Evolutionary conservation across 305 asterid species (phyloP), one percentile per base, ranked within the genome.

Genomic region (Rubia tinctorum): DNA sequence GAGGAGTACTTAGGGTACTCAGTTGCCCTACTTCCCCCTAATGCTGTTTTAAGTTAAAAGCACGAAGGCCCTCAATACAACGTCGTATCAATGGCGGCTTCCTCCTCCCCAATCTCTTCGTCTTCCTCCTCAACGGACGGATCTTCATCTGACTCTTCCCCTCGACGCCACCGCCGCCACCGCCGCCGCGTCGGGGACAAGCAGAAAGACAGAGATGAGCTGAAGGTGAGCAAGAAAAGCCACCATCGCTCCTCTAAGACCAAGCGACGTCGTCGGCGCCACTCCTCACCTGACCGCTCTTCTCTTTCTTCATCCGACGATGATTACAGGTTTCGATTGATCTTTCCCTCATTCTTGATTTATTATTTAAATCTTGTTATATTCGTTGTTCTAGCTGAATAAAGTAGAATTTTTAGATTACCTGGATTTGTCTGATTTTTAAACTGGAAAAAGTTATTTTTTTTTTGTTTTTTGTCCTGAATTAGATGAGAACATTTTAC

Each of bases 201-300:
- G 58, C 81, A 80, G 74, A 74, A 69, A 68, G 86, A 76, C n/a
- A 80, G 67, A 70, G 96, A 89, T 69, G 60, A 81, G 72, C 88
- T 82, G 68, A 90, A 79, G 76, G 83, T 89, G 55, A 84, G 86
- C 72, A 85, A 89, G 84, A 89, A 86, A 82, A 87, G 86, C 80
- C 88, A 86, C 70, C 78, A 66, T 22, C 80, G 76, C 45, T 71
- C 80, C 65, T 78, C 96, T 67, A 82, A 79, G 77, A 45, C 86
- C 60, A 93, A 87, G 82, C 92, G 95, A 20, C 96, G 86, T 49
- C 91, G 90, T 62, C 81, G 82, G 77, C 95, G 85, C 49, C 86
- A 79, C 76, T 84, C 94, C 74, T 82, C 97, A 2, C 82, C 91
- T 39, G 96, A 89, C 30, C 78, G 82, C 80, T 71, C 72, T 27